phyloP scores from a whole-genome alignment of 2,329 filamentous ascomycete genomes.

The Grosmannia penicillata region DNA sequence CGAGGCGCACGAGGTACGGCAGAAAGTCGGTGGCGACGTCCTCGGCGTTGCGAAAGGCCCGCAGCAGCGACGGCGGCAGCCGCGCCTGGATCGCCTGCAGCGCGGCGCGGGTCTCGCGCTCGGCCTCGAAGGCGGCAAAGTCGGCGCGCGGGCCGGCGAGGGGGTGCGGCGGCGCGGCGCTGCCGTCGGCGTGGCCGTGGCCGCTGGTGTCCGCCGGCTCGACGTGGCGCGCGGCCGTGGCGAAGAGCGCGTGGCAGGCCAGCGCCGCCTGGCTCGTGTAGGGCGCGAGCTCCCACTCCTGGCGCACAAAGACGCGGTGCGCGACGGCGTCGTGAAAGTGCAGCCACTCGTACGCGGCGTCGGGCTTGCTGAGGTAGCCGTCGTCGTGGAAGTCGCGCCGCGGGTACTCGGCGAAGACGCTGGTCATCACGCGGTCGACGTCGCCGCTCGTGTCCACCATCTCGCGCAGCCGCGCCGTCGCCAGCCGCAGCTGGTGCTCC shows the following conservation, averaged over 20 bases:
- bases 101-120: constrained; percentile 62
- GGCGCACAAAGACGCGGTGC: constrained; percentile 61
- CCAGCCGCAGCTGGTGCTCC: constrained; percentile 56
- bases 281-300: constrained; percentile 83
- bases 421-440: constrained; percentile 61
- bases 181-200: constrained; percentile 25
- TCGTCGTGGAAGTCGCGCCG: constrained; percentile 87
- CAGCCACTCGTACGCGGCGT: constrained; percentile 83
- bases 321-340: constrained; percentile 82
- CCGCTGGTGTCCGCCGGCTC: constrained; percentile 26
- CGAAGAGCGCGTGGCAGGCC: constrained; percentile 85
- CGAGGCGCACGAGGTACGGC: constrained; percentile 69
- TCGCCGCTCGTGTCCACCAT: constrained; percentile 72
- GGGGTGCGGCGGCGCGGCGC: constrained; percentile 37
- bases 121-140: constrained; percentile 64
- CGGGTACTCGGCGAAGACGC: constrained; percentile 79
- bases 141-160: constrained; percentile 75
- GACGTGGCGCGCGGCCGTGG: constrained; percentile 46
- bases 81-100: constrained; percentile 60
- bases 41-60: constrained; percentile 66
- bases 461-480: constrained; percentile 56
- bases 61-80: constrained; percentile 55
- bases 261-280: constrained; percentile 80
- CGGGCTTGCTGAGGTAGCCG: constrained; percentile 75
- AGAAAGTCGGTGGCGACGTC: constrained; percentile 69